Evolutionary conservation across 2,329 filamentous ascomycete species (phyloP), one percentile per base, ranked within the genome.

Genomic region (Cordyceps tenuipes): DNA sequence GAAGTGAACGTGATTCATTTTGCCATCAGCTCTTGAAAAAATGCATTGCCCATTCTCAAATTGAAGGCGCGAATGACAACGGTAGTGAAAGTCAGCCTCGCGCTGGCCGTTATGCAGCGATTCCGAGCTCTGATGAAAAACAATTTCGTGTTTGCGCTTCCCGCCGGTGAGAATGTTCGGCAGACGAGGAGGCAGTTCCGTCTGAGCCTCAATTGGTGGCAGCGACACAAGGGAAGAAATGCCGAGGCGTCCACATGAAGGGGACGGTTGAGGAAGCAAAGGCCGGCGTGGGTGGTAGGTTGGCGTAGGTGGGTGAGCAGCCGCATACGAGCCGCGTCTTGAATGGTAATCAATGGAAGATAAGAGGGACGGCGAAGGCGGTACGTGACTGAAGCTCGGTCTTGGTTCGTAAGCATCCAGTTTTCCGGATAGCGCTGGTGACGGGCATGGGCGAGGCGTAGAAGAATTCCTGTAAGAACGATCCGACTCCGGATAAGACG

Each of bases 401-500:
- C 50, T 48, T n/a, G 58, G 70, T 52, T 76, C 70, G 54, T 76
- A 74, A n/a, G 64, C 39, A 19, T 74, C 73, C 7, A 68, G 69
- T 58, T 70, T 72, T 19, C 67, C 65, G 0, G 69, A 64, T 4
- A 67, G 65, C n/a, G 64, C 62, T 4, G 72, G 71, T 13, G 73
- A 69, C 17, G 69, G 62, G 39, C 68, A 71, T 1, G 68, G 54
- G 15, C 68, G 67, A n/a, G 72, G 68, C 49, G 68, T 50, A 21
- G 63, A 62, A 52, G 66, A 63, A 50, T 72, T 73, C 43, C 62
- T 63, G 59, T 74, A 71, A 5, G 39, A 81, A 80, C 46, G 76
- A 71, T 68, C 73, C 2, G 68, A 61, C 62, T 69, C 70, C 36
- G 62, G 67, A 65, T 78, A 77, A 2, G 76, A 72, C n/a, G 75